These are phyloP conservation scores for Camellia oleifera DNA, from an alignment of 179 eudicot species.

Conservation along the genomic window DNA sequence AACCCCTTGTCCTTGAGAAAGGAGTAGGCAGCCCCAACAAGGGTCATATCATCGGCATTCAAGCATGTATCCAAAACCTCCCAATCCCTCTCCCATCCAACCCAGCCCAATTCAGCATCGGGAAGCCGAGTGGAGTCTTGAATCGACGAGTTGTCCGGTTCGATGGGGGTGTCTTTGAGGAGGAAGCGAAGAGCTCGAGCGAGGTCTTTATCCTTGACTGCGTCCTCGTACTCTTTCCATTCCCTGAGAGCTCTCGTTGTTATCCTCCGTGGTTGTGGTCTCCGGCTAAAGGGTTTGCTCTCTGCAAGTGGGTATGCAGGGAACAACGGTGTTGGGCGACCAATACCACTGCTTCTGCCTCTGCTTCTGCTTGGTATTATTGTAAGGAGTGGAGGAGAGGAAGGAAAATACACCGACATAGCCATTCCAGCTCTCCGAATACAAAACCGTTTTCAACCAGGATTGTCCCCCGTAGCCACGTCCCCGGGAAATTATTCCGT, in stretches of 20 bases:
- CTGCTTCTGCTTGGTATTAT: neutral
- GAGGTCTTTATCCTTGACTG: constrained; percentile 85
- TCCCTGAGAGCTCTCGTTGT: constrained; percentile 48
- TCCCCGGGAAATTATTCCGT: too few relatives aligned
- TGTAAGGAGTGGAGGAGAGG: constrained; percentile 6
- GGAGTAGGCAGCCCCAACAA: constrained; percentile 69
- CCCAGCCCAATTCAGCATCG: constrained; percentile 30
- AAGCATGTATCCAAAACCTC: constrained; percentile 87
- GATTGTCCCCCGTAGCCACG: too few relatives aligned
- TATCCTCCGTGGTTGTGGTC: neutral
- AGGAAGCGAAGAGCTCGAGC: constrained; percentile 69
- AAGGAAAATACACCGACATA: neutral
- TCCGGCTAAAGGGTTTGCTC: neutral
- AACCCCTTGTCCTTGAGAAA: constrained; percentile 68
- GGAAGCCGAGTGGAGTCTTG: constrained; percentile 24
- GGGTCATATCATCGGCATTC: constrained; percentile 92
- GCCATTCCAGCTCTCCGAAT: constrained; percentile 11
- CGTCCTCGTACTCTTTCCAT: constrained; percentile 87
- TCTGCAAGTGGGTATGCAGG: neutral
- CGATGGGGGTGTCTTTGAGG: constrained; percentile 31
- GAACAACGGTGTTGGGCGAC: neutral
- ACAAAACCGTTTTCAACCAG: too few relatives aligned
- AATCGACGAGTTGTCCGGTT: constrained; percentile 17
- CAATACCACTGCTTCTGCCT: neutral
- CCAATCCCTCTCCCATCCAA: constrained; percentile 65